Conservation (phyloP, 1,139 yeast species). For the Kodamaea derodonti region DNA sequence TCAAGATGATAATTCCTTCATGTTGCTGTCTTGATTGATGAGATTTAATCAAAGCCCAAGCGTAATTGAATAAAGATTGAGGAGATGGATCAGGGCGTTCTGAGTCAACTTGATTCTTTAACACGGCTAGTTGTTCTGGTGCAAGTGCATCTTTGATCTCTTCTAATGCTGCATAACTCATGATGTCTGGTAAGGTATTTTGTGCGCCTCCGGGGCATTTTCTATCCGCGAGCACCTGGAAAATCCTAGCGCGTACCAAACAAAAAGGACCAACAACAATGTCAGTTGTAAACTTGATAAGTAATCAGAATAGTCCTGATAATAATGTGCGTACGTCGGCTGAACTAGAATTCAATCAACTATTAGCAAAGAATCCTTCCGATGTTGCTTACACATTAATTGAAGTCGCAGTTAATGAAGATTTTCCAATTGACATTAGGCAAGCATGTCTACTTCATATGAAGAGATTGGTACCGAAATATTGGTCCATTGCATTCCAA, state of each 20-base stretch:
- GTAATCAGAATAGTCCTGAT: constrained; percentile 35
- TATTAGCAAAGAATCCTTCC: constrained; percentile 30
- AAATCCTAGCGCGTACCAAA: no score
- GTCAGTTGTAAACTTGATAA: constrained; percentile 18
- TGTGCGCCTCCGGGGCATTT: no score
- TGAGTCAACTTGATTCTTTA: constrained; percentile 71
- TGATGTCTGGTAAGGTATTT: no score
- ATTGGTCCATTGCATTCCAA: constrained; percentile 85
- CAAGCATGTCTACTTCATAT: constrained; percentile 72
- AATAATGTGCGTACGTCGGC: constrained; percentile 32
- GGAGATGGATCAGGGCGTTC: constrained; percentile 80
- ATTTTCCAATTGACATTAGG: constrained; percentile 31
- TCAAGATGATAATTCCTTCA: constrained; percentile 72
- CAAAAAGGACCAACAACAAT: no score
- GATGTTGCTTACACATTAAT: constrained; percentile 27
- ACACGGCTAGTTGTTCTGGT: constrained; percentile 67
- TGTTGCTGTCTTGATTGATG: constrained; percentile 57
- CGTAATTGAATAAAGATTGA: constrained; percentile 87
- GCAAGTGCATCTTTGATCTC: constrained; percentile 58
- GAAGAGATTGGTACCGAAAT: constrained; percentile 64
- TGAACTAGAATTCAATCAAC: constrained; percentile 30
- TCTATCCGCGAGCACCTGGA: no score
- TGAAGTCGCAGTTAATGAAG: constrained; percentile 19
- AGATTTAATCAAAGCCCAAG: constrained; percentile 92
- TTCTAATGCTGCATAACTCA: constrained; percentile 32